Conservation (phyloP, 176 grass and related monocot species). For the Triticum monococcum region DNA sequence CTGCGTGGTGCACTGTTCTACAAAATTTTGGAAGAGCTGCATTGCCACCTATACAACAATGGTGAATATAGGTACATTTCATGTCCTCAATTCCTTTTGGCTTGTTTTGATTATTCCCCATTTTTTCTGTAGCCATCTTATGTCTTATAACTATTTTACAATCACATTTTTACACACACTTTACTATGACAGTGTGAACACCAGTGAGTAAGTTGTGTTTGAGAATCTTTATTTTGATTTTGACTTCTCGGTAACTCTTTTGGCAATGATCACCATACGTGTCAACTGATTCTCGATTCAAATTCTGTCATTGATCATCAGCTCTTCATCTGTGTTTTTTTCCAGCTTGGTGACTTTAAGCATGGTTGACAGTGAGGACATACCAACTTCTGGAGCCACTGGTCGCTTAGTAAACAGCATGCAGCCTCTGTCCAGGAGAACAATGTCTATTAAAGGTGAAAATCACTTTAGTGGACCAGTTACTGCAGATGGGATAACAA, state of each 20-base stretch:
- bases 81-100: constrained; percentile 10
- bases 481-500: constrained; percentile 57
- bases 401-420: constrained; percentile 52
- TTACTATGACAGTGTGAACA: constrained; percentile 24
- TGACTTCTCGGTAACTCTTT: constrained; percentile 23
- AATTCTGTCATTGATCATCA: constrained; percentile 25
- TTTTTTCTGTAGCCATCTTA: constrained; percentile 11
- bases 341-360: constrained; percentile 63
- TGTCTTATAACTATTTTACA: constrained; percentile 3
- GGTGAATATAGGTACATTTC: constrained; percentile 72
- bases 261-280: constrained; percentile 10
- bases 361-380: constrained; percentile 63
- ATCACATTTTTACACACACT: constrained; percentile 13
- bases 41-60: constrained; percentile 90
- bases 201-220: constrained; percentile 5
- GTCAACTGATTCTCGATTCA: not conserved
- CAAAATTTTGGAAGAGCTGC: constrained; percentile 97
- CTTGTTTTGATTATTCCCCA: constrained; percentile 5
- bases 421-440: constrained; percentile 79
- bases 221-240: constrained; percentile 22
- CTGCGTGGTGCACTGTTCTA: constrained; percentile 85
- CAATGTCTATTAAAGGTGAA: constrained; percentile 70
- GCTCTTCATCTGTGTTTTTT: constrained; percentile 34
- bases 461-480: constrained; percentile 42
- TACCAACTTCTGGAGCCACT: constrained; percentile 46